Conservation (phyloP, 176 grass and related monocot genomes). For the Zizania latifolia region DNA sequence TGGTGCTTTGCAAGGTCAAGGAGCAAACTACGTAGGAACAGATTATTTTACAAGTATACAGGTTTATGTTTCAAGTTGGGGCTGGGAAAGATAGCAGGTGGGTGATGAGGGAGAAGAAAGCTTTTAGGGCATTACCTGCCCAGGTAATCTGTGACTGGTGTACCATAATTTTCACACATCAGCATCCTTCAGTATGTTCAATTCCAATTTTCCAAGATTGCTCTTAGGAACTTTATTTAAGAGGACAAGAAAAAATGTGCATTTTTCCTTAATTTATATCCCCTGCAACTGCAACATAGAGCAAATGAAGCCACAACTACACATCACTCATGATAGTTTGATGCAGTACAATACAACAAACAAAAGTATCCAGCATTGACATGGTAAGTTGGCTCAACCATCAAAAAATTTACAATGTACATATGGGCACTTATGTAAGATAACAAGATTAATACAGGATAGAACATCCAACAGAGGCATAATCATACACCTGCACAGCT, state of each 20-base stretch:
- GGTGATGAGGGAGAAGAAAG: neutral
- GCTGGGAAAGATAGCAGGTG: conserved; percentile 20
- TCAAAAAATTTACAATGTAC: neutral
- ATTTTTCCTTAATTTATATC: neutral
- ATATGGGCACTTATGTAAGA: neutral
- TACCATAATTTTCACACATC: conserved; percentile 22
- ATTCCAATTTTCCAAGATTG: neutral
- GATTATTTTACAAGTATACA: conserved; percentile 29
- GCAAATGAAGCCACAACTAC: neutral
- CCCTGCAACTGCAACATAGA: neutral
- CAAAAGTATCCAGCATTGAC: neutral
- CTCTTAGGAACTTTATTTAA: neutral
- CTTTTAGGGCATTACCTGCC: conserved; percentile 16
- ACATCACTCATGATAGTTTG: neutral
- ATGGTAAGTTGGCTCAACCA: neutral
- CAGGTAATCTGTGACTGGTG: conserved; percentile 19
- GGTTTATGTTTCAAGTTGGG: conserved; percentile 22
- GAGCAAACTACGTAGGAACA: neutral
- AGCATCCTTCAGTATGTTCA: conserved; percentile 18
- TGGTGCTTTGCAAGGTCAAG: conserved; percentile 5
- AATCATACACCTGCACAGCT: conserved; percentile 19
- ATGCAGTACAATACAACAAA: neutral
- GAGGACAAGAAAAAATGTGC: neutral
- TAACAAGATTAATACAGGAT: neutral
- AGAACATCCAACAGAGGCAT: neutral